Percentiles rank a stretch among this genome's conserved stretches.
Conservation (phyloP, 371 early-diverging fungal species). For the Mucor irregularis region DNA sequence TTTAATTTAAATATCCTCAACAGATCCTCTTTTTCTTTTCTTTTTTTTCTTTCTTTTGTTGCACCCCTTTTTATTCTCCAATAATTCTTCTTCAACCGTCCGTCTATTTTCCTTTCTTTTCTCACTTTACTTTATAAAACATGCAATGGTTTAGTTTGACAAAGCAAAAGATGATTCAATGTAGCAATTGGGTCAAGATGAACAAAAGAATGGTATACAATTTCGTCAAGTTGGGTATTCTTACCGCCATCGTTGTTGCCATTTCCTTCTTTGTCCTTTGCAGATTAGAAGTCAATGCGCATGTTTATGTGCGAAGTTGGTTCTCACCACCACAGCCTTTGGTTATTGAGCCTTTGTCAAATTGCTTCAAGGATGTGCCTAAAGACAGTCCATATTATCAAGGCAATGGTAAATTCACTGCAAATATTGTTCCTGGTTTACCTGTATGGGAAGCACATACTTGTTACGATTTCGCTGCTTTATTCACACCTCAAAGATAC, state of each 20-base stretch:
- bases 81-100: too few species aligned
- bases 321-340: constrained; percentile 29
- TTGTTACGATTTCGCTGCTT: constrained; percentile 51
- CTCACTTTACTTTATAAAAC: not conserved
- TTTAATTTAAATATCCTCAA: too few species aligned
- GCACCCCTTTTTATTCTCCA: too few species aligned
- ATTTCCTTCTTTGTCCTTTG: constrained; percentile 25
- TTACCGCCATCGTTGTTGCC: not conserved
- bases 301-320: constrained; percentile 46
- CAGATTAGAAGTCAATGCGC: constrained; percentile 43
- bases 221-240: constrained; percentile 11
- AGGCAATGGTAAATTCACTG: constrained; percentile 19
- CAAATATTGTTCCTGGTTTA: constrained; percentile 41
- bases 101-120: constrained; percentile 5
- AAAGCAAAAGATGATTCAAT: constrained; percentile 5
- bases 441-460: constrained; percentile 44
- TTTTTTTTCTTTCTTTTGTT: too few species aligned
- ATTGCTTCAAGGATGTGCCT: constrained; percentile 29
- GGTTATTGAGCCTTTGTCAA: constrained; percentile 31
- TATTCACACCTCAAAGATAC: constrained; percentile 21
- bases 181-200: constrained; percentile 14
- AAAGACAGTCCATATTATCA: constrained; percentile 27
- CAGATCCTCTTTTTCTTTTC: too few species aligned
- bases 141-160: constrained; percentile 15
- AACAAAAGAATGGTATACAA: constrained; percentile 14